Evolutionary conservation across 805 yeast genomes (phyloP), one percentile per base, ranked within the genome.

Genomic region (Zygoascus tannicola): DNA sequence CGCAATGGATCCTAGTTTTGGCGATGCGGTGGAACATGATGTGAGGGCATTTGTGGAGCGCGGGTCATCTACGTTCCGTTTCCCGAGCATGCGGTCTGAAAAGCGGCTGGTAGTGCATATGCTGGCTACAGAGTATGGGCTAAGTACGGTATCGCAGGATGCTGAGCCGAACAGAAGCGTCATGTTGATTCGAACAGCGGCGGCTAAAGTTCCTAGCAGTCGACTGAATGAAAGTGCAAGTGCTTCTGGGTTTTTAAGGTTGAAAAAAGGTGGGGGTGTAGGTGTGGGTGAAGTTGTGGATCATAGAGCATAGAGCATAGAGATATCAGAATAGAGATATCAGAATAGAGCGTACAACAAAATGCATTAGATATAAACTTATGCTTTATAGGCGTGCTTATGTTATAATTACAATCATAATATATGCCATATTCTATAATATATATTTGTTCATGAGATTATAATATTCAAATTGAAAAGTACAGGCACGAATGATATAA

Each of bases 141-240:
- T 85, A 10, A 78, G 74, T 52, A 68, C 81, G 0, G 87, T 83
- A 54, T 75, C 88, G 1, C 92, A 84, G 49, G 95, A 85, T 59
- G 75, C 74, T 2, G 95, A 85, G 51, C 95, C 95, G 0, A 69
- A 75, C 42, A 62, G 95, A 48, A 75, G 81, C 8, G 90, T 86
- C 0, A 78, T 74, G 50, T 69, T 86, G n/a, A 63, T 67, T 40
- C 59, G 68, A 37, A 56, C 58, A 4, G 46, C 52, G 10, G 50
- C 44, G 1, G 57, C 67, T 0, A 54, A 49, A 7, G 45, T 65
- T 2, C 85, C 86, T 0, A 52, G 56, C 8, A 49, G 50, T n/a
- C 40, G 44, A 8, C 43, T 49, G 8, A 22, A 26, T 18, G 40
- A 37, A 4, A 37, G 40, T 21, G 12, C 30, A 12, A 26, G 12